Evolutionary conservation across 164 flowering plant genomes (phyloP), one percentile per base, ranked within the genome.

Genomic region (Houttuynia cordata): DNA sequence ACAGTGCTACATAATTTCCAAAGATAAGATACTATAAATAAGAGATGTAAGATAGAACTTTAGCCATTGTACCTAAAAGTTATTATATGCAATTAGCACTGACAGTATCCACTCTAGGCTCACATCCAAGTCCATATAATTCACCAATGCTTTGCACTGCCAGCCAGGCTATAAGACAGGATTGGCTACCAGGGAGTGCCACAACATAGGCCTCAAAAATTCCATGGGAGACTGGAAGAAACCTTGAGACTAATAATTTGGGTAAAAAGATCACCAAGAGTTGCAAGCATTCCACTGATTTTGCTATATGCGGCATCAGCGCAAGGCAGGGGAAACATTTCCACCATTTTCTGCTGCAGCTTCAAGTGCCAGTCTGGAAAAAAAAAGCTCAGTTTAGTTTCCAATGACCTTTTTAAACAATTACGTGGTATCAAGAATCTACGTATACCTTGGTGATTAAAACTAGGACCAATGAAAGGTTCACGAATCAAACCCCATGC

Each of bases 401-500:
- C n/a, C n/a, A n/a, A n/a, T n/a, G n/a, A n/a, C n/a, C n/a, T n/a
- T n/a, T n/a, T n/a, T n/a, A n/a, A n/a, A n/a, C n/a, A n/a, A n/a
- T n/a, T n/a, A n/a, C n/a, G n/a, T n/a, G n/a, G n/a, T 41, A 24
- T 60, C 7, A 18, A 53, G 7, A 30, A 55, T 61, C n/a, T 1
- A 50, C 51, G 59, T 25, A 53, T 64, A 93, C 98, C 98, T 81
- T 93, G 98, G 70, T 93, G 96, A 74, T 93, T 93, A 73, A 79
- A 93, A 55, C 92, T 86, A 34, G 97, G 97, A 73, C 90, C 97
- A 0, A 93, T 61, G 62, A 93, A 93, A 24, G 89, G 80, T 70
- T 93, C 99, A 64, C 97, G 71, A 62, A 90, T 90, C 82, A 93
- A 79, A 40, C 96, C 89, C 99, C 99, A 93, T 34, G 99, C 81